These are phyloP conservation scores for Phytophthora melonis DNA, from an alignment of 352 stramenopile genomes.

Conservation along the genomic window DNA sequence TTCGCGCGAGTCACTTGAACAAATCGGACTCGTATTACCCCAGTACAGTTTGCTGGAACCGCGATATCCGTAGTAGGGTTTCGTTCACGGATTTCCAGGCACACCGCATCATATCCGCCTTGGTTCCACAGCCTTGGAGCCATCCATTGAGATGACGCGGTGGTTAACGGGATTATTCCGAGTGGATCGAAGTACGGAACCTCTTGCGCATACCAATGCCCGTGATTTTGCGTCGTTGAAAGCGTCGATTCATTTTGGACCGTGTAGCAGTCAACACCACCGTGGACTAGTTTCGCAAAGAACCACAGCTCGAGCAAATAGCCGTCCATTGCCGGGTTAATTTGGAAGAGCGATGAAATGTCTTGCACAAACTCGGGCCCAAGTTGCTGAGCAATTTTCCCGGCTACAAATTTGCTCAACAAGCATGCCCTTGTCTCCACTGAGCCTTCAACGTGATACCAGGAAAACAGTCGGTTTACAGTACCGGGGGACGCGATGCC, in stretches of 20 bases:
- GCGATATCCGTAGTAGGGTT: neutral
- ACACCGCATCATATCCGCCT: slow-evolving; percentile 7
- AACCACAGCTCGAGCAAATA: slow-evolving; percentile 9
- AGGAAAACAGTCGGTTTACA: neutral
- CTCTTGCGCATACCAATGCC: neutral
- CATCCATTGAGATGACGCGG: neutral
- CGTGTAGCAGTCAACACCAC: neutral
- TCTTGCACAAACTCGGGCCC: slow-evolving; percentile 2
- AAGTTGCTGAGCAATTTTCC: slow-evolving; percentile 1
- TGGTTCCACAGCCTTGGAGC: slow-evolving; percentile 4
- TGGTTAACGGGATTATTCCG: neutral
- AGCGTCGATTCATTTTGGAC: neutral
- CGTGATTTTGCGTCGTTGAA: neutral
- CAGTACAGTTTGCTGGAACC: neutral
- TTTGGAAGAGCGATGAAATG: neutral
- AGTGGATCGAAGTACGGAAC: slow-evolving; percentile 12
- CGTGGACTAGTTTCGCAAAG: slow-evolving; percentile 1
- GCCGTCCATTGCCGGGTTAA: neutral
- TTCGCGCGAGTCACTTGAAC: neutral
- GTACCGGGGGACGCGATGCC: neutral
- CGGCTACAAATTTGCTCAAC: slow-evolving; percentile 6
- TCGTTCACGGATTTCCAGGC: neutral
- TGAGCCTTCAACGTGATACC: neutral
- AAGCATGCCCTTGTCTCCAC: neutral
- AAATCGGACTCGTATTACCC: neutral